A percentile compares a stretch with the other conserved stretches of the same genome.
These are phyloP conservation scores for Candida coquimbonensis DNA, from an alignment of 805 yeast species.

Conservation along the genomic window DNA sequence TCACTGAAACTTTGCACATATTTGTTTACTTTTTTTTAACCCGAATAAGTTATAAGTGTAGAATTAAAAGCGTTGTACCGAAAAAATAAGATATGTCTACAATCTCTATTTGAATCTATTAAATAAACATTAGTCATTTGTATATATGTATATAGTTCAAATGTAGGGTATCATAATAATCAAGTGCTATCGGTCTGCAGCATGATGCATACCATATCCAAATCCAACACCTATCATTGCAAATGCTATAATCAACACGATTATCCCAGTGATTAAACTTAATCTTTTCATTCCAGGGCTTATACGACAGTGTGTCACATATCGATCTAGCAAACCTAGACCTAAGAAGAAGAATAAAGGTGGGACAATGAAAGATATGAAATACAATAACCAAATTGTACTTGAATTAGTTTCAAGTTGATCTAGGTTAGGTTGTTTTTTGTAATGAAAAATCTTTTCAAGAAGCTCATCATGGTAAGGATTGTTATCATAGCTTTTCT, in stretches of 20 bases:
- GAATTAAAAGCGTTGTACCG: neutral
- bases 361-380: conserved; percentile 19
- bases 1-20: neutral
- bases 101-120: too few relatives aligned
- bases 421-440: conserved; percentile 5
- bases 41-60: neutral
- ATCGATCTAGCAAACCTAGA: conserved; percentile 18
- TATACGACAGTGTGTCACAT: conserved; percentile 5
- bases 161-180: neutral
- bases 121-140: too few relatives aligned
- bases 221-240: conserved; percentile 42
- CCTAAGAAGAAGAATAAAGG: conserved; percentile 25
- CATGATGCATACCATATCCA: conserved; percentile 20
- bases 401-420: neutral
- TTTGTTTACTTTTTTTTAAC: conserved; percentile 1
- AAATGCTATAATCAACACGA: conserved; percentile 14
- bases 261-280: conserved; percentile 16
- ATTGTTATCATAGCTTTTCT: neutral
- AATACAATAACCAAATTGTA: conserved; percentile 9
- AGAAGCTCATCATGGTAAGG: conserved; percentile 9
- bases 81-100: too few relatives aligned
- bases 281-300: conserved; percentile 9
- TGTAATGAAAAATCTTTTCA: conserved; percentile 15
- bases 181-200: neutral
- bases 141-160: too few relatives aligned